A percentile compares a stretch with the other conserved stretches of the same genome.
phyloP scores from a whole-genome alignment of 306 rosid genomes.

The Albizia julibrissin region DNA sequence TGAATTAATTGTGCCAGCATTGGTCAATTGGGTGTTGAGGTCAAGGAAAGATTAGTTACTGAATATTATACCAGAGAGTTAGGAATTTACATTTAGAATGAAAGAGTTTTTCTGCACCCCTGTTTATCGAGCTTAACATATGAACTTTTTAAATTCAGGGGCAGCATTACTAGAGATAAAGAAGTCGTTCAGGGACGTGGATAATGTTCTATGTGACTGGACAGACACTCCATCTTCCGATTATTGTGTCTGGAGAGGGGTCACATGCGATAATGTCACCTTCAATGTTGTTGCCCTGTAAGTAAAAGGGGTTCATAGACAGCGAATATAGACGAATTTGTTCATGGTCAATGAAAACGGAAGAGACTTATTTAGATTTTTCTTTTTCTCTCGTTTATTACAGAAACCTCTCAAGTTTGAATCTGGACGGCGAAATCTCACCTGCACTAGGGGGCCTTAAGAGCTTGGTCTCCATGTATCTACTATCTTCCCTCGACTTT shows the following conservation, averaged over 20 bases:
- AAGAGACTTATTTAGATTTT: background rate
- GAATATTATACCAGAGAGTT: background rate
- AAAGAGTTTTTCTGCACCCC: background rate
- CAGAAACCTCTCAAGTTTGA: conserved; percentile 86
- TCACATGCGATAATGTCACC: conserved; percentile 84
- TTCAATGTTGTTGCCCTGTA: conserved; percentile 87
- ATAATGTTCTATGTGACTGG: conserved; percentile 92
- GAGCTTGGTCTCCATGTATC: conserved; percentile 70
- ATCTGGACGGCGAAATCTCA: conserved; percentile 93
- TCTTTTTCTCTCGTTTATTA: conserved; percentile 15
- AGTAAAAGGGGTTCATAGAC: conserved; percentile 37
- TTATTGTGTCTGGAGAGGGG: conserved; percentile 93
- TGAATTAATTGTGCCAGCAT: background rate
- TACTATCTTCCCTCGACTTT: background rate
- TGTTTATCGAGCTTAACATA: conserved; percentile 11
- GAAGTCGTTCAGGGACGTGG: conserved; percentile 89
- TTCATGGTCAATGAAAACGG: background rate
- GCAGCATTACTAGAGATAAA: conserved; percentile 80
- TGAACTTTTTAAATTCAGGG: conserved; percentile 51
- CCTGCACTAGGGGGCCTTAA: conserved; percentile 82
- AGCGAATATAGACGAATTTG: background rate
- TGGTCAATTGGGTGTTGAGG: background rate
- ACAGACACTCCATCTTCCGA: conserved; percentile 77
- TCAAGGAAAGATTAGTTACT: background rate
- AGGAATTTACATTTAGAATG: background rate